These are phyloP conservation scores for Gremmenia infestans DNA, from an alignment of 2,329 filamentous ascomycete genomes.

Conservation along the genomic window DNA sequence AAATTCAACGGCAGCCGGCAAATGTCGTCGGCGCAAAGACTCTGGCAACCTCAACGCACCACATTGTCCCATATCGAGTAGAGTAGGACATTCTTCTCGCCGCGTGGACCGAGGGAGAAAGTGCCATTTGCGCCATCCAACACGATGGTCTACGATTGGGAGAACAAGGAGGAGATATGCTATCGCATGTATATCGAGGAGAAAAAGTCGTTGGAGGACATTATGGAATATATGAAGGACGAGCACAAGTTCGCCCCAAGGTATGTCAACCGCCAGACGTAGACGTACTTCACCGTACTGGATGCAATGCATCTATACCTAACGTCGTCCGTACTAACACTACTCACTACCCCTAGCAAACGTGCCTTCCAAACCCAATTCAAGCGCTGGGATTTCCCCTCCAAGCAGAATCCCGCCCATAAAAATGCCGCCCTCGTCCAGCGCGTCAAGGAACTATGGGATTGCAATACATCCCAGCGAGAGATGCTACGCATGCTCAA, in stretches of 20 bases:
- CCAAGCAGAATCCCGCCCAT: slow-evolving; percentile 66
- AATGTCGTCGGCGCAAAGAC: background rate
- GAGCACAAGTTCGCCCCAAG: slow-evolving; percentile 65
- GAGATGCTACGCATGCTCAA: slow-evolving; percentile 69
- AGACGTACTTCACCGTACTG: slow-evolving; percentile 24
- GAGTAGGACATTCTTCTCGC: background rate
- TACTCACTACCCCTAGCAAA: slow-evolving; percentile 47
- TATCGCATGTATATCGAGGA: slow-evolving; percentile 74
- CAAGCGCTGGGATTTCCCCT: slow-evolving; percentile 73
- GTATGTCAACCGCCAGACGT: slow-evolving; percentile 38
- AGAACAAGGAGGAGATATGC: slow-evolving; percentile 59
- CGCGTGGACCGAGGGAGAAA: background rate
- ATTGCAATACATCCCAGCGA: slow-evolving; percentile 63
- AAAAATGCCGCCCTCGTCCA: slow-evolving; percentile 63
- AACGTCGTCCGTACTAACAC: slow-evolving; percentile 19
- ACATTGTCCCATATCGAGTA: slow-evolving; percentile 7
- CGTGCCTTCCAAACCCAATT: slow-evolving; percentile 73
- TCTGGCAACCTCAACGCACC: slow-evolving; percentile 22
- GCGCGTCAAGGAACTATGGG: slow-evolving; percentile 73
- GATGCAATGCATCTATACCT: slow-evolving; percentile 4
- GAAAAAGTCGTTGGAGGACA: slow-evolving; percentile 65
- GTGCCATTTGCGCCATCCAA: slow-evolving; percentile 1
- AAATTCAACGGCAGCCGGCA: slow-evolving; percentile 7
- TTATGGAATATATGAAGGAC: slow-evolving; percentile 65
- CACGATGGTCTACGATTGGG: slow-evolving; percentile 56